phyloP scores from a whole-genome alignment of 2,329 filamentous ascomycete genomes.

The Metarhizium brunneum region DNA sequence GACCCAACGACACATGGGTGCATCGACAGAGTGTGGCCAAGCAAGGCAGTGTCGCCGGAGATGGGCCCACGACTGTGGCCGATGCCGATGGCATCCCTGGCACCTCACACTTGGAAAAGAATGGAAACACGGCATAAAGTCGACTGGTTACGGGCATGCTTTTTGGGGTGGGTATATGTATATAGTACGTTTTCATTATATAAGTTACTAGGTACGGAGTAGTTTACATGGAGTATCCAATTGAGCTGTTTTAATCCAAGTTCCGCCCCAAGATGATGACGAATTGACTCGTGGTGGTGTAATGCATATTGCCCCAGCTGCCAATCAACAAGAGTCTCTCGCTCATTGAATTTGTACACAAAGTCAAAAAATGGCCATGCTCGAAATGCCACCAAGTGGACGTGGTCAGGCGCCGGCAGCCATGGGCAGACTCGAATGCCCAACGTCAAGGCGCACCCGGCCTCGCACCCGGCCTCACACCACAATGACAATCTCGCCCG shows the following conservation, averaged over 20 bases:
- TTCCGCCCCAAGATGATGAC: too few species aligned
- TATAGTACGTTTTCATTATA: too few species aligned
- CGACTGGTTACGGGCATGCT: background rate
- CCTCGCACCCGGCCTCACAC: background rate
- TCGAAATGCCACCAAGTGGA: too few species aligned
- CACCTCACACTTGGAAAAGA: conserved; percentile 7
- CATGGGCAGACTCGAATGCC: too few species aligned
- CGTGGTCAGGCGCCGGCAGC: too few species aligned
- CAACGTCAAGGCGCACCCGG: too few species aligned
- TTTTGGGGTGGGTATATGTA: too few species aligned
- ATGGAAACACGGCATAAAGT: background rate
- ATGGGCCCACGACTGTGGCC: background rate
- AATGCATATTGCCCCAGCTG: too few species aligned
- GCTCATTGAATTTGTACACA: too few species aligned
- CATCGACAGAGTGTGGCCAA: conserved; percentile 14
- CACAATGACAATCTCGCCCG: background rate
- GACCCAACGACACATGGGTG: conserved; percentile 26
- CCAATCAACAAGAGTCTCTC: too few species aligned
- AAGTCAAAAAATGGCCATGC: too few species aligned
- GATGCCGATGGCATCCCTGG: background rate
- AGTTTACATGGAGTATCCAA: background rate
- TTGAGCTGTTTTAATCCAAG: background rate
- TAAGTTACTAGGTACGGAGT: background rate
- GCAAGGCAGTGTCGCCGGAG: background rate
- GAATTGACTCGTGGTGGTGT: too few species aligned